Evolutionary conservation across 768 basidiomycete species (phyloP).

Genomic region (Boletus eberwhitei): DNA sequence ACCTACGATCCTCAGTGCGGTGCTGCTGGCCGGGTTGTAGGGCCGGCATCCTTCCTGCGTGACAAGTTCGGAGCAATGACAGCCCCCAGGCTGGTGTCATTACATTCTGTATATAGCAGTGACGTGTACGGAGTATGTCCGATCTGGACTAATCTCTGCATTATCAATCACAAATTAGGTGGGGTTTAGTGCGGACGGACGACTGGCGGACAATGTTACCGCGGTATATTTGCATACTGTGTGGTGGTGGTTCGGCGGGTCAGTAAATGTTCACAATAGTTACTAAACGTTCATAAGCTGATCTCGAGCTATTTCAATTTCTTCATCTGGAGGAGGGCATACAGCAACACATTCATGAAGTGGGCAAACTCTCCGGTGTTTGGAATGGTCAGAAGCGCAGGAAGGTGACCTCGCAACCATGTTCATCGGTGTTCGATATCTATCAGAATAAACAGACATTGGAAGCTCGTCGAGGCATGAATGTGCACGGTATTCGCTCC

Average conservation of each 20-base stretch:
- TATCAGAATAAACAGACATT: background rate
- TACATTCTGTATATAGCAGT: background rate
- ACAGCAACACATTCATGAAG: too few species aligned
- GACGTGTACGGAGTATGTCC: background rate
- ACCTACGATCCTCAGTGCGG: background rate
- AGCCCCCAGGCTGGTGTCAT: too few species aligned
- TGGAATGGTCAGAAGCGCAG: background rate
- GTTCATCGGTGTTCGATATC: background rate
- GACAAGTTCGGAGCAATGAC: too few species aligned
- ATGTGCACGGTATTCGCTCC: background rate
- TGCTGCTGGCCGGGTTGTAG: background rate
- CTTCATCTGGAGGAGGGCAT: too few species aligned
- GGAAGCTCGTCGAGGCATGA: background rate
- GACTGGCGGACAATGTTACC: too few species aligned
- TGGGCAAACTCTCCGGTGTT: background rate
- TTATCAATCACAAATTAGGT: too few species aligned
- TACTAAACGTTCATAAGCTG: too few species aligned
- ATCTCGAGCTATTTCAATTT: too few species aligned
- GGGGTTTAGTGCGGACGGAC: too few species aligned
- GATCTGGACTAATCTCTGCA: background rate
- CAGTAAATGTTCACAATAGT: too few species aligned
- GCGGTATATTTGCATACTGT: too few species aligned
- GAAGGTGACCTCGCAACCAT: background rate
- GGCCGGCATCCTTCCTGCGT: background rate
- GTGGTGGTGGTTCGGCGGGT: too few species aligned